Conservation (phyloP, 306 rosid genomes). For the Sicyos edulis region DNA sequence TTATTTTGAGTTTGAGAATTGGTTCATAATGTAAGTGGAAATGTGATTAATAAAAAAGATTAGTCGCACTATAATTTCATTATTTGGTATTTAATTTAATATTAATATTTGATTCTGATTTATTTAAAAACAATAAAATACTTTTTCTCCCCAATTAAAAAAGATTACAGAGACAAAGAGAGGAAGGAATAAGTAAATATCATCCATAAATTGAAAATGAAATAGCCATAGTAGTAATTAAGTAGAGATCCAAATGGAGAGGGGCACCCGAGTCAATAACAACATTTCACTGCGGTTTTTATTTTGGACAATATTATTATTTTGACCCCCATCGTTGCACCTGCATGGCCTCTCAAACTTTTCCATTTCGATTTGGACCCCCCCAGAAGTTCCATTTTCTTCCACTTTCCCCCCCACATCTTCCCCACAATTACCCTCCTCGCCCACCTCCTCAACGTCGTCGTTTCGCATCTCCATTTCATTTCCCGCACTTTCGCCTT, state of each 20-base stretch:
- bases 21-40: too few species aligned
- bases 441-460: slow-evolving; percentile 13
- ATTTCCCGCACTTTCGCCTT: slow-evolving; percentile 1
- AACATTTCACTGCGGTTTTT: slow-evolving; percentile 25
- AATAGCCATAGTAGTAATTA: neutral
- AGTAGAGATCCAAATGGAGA: slow-evolving; percentile 49
- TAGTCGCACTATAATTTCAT: too few species aligned
- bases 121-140: too few species aligned
- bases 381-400: slow-evolving; percentile 19
- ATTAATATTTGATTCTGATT: too few species aligned
- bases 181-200: neutral
- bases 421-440: neutral
- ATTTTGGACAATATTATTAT: slow-evolving; percentile 33
- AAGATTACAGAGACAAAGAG: neutral
- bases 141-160: too few species aligned
- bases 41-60: too few species aligned
- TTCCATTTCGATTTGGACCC: slow-evolving; percentile 36
- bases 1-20: too few species aligned
- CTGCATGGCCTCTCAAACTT: slow-evolving; percentile 40
- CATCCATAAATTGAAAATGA: slow-evolving; percentile 13
- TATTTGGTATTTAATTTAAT: too few species aligned
- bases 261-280: slow-evolving; percentile 41
- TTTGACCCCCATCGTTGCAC: slow-evolving; percentile 39
- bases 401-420: neutral
- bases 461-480: neutral